Percentiles rank a stretch among this genome's conserved stretches.
Conservation (phyloP, 768 basidiomycete genomes). For the Exidia glandulosa region DNA sequence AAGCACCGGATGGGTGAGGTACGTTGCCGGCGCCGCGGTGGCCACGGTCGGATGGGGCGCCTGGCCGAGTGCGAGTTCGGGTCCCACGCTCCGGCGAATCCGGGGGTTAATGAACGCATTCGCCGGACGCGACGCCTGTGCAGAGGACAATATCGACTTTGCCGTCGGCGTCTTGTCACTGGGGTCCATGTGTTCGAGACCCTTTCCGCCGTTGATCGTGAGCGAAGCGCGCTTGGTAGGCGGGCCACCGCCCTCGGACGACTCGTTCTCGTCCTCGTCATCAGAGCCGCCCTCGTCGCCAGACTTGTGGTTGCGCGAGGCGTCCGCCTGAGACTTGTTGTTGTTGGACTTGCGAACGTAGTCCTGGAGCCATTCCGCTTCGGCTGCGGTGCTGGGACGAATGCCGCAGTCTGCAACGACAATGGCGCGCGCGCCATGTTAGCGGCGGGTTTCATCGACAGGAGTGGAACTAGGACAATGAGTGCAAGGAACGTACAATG, state of each 20-base stretch:
- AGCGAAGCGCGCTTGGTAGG: slow-evolving; percentile 73
- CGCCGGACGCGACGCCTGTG: slow-evolving; percentile 49
- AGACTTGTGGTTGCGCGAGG: slow-evolving; percentile 46
- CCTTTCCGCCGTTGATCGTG: slow-evolving; percentile 53
- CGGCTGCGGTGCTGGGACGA: slow-evolving; percentile 79
- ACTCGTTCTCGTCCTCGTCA: slow-evolving; percentile 78
- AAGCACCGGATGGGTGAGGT: slow-evolving; percentile 37
- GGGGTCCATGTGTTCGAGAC: slow-evolving; percentile 49
- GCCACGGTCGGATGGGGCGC: not conserved
- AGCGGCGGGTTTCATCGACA: slow-evolving; percentile 9
- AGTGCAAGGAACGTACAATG: slow-evolving; percentile 52
- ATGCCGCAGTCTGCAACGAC: slow-evolving; percentile 73
- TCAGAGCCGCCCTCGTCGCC: slow-evolving; percentile 64
- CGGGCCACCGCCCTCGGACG: slow-evolving; percentile 49
- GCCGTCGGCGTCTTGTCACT: slow-evolving; percentile 84
- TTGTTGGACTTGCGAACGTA: slow-evolving; percentile 89
- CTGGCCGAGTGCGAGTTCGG: not conserved
- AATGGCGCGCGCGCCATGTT: slow-evolving; percentile 6
- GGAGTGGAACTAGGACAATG: not conserved
- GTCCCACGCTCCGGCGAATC: not conserved
- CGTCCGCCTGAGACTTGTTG: slow-evolving; percentile 54
- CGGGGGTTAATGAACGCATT: slow-evolving; percentile 28
- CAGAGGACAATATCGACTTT: slow-evolving; percentile 64
- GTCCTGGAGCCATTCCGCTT: slow-evolving; percentile 86
- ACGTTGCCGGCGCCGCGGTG: slow-evolving; percentile 18